Conservation (phyloP, 2,329 filamentous ascomycete species). For the Alternaria burnsii region DNA sequence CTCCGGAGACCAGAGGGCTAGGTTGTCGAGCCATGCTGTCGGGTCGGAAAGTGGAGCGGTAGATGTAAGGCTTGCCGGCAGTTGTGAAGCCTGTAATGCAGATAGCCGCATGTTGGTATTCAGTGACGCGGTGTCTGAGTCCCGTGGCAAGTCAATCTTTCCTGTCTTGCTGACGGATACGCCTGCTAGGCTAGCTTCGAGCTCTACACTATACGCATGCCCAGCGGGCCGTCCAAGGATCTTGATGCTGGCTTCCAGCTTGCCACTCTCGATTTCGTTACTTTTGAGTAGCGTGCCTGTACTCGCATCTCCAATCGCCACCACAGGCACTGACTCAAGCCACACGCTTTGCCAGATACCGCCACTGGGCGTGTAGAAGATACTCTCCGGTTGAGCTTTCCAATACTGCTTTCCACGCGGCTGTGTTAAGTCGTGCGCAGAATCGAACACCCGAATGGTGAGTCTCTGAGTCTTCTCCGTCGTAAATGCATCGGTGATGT, state of each 20-base stretch:
- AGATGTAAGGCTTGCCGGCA: constrained; percentile 48
- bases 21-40: constrained; percentile 60
- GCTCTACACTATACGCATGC: constrained; percentile 59
- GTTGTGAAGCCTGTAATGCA: constrained; percentile 51
- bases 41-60: constrained; percentile 49
- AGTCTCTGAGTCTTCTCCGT: constrained; percentile 45
- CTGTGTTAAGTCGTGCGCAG: constrained; percentile 69
- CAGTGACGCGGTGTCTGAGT: constrained; percentile 60
- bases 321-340: constrained; percentile 64
- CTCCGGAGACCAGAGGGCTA: constrained; percentile 71
- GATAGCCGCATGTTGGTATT: constrained; percentile 61
- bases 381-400: constrained; percentile 67
- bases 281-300: constrained; percentile 66
- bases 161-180: constrained; percentile 56
- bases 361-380: constrained; percentile 66
- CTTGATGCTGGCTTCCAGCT: constrained; percentile 61
- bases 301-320: constrained; percentile 64
- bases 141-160: constrained; percentile 56
- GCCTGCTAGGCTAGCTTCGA: constrained; percentile 64
- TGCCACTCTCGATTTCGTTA: constrained; percentile 62
- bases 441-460: constrained; percentile 69
- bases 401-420: constrained; percentile 75
- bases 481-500: constrained; percentile 61
- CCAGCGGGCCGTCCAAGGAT: constrained; percentile 61
- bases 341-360: constrained; percentile 68